Percentiles rank a stretch among this genome's conserved stretches.
Evolutionary conservation across 768 basidiomycete genomes (phyloP).

Genomic region (Xerocomellus intermedius): DNA sequence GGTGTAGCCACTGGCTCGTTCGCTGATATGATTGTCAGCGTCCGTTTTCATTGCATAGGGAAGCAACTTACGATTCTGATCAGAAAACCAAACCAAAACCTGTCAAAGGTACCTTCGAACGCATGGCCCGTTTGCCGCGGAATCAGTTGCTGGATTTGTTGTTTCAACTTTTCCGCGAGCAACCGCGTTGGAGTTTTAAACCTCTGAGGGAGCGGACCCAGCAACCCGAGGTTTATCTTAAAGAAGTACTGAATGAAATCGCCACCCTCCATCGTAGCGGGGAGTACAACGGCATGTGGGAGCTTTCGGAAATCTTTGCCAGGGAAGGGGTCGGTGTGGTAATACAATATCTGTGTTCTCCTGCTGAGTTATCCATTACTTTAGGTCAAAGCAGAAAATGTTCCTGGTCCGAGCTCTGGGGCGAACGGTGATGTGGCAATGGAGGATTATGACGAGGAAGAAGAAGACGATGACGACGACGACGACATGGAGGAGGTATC

Average conservation of each 20-base stretch:
- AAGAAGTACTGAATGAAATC: slow-evolving; percentile 76
- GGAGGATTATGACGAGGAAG: slow-evolving; percentile 47
- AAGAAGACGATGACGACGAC: slow-evolving; percentile 57
- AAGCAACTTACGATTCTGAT: slow-evolving; percentile 9
- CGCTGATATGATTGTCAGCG: slow-evolving; percentile 62
- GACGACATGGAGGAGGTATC: slow-evolving; percentile 75
- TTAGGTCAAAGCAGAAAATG: slow-evolving; percentile 47
- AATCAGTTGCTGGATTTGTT: slow-evolving; percentile 85
- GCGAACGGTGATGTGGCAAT: slow-evolving; percentile 25
- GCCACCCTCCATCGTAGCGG: slow-evolving; percentile 77
- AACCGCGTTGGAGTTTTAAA: slow-evolving; percentile 80
- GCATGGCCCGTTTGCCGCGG: slow-evolving; percentile 88
- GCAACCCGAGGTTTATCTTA: slow-evolving; percentile 85
- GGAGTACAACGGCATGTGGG: slow-evolving; percentile 78
- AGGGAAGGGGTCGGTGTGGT: slow-evolving; percentile 51
- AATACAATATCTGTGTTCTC: background rate
- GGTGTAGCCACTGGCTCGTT: slow-evolving; percentile 66
- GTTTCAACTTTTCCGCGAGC: slow-evolving; percentile 74
- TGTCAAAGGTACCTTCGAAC: slow-evolving; percentile 73
- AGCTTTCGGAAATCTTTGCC: slow-evolving; percentile 72
- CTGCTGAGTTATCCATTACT: slow-evolving; percentile 2
- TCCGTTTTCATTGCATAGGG: background rate
- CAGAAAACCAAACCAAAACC: slow-evolving; percentile 66
- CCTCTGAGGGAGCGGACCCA: slow-evolving; percentile 74
- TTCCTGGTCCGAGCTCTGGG: slow-evolving; percentile 39